Evolutionary conservation across 306 rosid genomes (phyloP).

Genomic region (Rosa lucieae): DNA sequence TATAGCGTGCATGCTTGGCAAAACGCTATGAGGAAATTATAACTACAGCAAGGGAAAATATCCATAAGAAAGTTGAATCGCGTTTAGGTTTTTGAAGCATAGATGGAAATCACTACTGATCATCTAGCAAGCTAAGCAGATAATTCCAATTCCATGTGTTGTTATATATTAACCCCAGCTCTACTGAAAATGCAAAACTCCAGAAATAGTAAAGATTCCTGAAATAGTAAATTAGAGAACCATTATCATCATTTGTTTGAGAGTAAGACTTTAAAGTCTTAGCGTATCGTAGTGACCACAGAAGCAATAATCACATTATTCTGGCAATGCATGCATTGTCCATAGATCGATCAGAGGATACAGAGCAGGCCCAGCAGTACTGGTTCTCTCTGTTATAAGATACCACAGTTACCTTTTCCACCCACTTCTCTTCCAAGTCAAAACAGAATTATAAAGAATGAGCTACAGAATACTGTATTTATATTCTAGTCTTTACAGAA

Average conservation of each 20-base stretch:
- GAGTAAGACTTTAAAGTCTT: neutral
- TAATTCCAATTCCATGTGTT: no score
- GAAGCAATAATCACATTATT: neutral
- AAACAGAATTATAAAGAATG: slow-evolving; percentile 8
- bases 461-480: neutral
- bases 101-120: neutral
- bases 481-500: neutral
- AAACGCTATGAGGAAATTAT: no score
- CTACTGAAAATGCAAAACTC: neutral
- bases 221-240: neutral
- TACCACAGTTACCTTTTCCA: neutral
- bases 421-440: slow-evolving; percentile 27
- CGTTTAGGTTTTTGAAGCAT: neutral
- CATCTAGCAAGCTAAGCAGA: no score
- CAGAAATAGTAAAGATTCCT: neutral
- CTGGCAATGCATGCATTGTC: slow-evolving; percentile 10
- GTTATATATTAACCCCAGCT: neutral
- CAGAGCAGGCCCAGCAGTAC: slow-evolving; percentile 18
- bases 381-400: neutral
- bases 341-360: neutral
- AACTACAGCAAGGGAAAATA: no score
- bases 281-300: neutral
- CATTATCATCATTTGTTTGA: neutral
- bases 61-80: no score
- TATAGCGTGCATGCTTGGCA: no score